Evolutionary conservation across 2,329 filamentous ascomycete genomes (phyloP), one percentile per base, ranked within the genome.

Genomic region (Trichoderma endophyticum): DNA sequence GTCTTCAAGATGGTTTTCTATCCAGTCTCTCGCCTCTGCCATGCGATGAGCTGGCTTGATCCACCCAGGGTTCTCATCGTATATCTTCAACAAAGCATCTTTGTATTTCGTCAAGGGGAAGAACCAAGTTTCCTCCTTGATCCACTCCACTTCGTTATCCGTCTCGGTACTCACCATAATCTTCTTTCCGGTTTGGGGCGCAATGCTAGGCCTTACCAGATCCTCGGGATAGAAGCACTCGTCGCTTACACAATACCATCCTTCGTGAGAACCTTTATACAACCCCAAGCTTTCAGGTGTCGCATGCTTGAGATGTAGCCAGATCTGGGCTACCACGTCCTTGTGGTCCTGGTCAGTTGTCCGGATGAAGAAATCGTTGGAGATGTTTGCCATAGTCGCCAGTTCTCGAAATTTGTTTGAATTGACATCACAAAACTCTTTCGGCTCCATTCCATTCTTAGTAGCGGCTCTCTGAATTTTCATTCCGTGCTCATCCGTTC

Each of bases 201-300:
- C 92, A 48, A 96, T 83, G 65, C 90, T 88, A 57, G 91, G 87
- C 77, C 94, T 89, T 30, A 98, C 89, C 77, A 90, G 85, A 7
- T 89, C 89, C 68, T 91, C 88, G 0, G 95, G 94, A 79, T 98
- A 98, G 82, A 97, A 99, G 51, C 95, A 95, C 85, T 99, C 96
- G 80, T 99, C 96, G 80, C 93, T 94, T 69, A 99, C 92, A 71
- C 93, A 96, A 81, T 99, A 99, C 96, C 96, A 99, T 2, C 96
- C 96, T 79, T 94, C 90, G 77, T 98, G 96, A 76, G 92, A 93
- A 12, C 90, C 89, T 77, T 92, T 90, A 82, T 98, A 98, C 69
- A 98, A 91, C 73, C 92, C 91, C 9, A 92, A 92, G 61, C 88
- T 86, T 70, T 94, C 90, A 0, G 79, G 78, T 0, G 81, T 77